Base-by-base conservation (phyloP, 179 eudicot genomes). In the Heliamphora pulchella region DNA sequence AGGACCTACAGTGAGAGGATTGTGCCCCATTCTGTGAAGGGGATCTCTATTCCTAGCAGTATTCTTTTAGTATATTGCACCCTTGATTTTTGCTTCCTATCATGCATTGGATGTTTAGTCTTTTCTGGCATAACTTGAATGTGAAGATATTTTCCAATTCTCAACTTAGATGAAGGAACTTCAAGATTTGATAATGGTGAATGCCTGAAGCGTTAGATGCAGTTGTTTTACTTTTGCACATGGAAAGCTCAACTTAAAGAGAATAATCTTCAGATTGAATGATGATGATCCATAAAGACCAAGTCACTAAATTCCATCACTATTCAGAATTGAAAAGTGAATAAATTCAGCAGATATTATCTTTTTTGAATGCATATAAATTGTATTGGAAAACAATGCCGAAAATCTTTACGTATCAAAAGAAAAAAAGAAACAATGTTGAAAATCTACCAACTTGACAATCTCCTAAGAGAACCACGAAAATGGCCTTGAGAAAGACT, bases 381-480 rank as follows among this genome's bases (percentile, higher is more conserved):
- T 55, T 15, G 1, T 7, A 31, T 15, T 74, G 18, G 46, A 75
- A 75, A 59, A 43, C 39, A 75, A 44, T 41, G 39, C 51, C 10
- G 39, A 74, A 74, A 74, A 74, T 62, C 63, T 74, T 31, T 31
- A 31, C 31, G 31, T 31, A 31, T 31, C 31, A 31, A 31, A 31
- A 31, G 31, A 0, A 31, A 31, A 31, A 31, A 31, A 31, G 31
- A 75, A 59, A 43, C 39, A 75, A 44, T 41, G 39, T 31, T n/a
- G 39, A 74, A 74, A 74, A 74, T 62, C 63, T 74, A 74, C 20
- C 77, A 74, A 76, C 61, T 59, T 77, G 18, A 64, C 58, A 77
- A 47, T 63, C 58, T 47, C 61, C 20, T 17, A 77, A 7, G 17
- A 54, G 46, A 59, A 54, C 5, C 4, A 51, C 0, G 46, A 15